These are phyloP conservation scores for Exophiala oligosperma DNA, from an alignment of 2,329 filamentous ascomycete species.

Conservation along the genomic window DNA sequence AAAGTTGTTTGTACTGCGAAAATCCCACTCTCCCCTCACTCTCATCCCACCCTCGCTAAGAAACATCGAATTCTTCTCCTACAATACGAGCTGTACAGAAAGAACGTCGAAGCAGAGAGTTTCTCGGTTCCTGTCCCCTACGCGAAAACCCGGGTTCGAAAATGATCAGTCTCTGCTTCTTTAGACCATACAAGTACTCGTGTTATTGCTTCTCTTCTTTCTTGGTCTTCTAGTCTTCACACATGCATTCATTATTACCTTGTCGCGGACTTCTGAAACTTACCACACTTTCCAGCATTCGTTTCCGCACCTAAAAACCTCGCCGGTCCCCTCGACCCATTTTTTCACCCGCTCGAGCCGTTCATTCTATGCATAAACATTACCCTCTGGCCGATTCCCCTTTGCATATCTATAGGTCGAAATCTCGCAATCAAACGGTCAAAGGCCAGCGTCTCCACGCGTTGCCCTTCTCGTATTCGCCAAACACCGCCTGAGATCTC, in stretches of 20 bases:
- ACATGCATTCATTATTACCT: no score
- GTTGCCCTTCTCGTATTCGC: background rate
- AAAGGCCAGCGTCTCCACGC: background rate
- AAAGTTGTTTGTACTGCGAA: no score
- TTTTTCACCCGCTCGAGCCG: background rate
- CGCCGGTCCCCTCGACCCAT: constrained; percentile 1
- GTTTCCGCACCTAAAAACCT: background rate
- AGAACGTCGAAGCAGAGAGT: no score
- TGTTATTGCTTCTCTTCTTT: background rate
- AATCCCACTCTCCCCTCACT: background rate
- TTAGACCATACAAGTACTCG: background rate
- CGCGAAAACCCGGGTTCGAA: background rate
- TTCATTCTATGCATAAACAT: constrained; percentile 1
- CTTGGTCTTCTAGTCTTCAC: no score
- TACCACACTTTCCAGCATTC: background rate
- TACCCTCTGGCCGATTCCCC: background rate
- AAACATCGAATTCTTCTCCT: background rate
- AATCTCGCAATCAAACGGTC: background rate
- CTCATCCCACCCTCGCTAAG: background rate
- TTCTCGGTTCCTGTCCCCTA: background rate
- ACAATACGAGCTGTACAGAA: no score
- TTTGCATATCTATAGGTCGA: background rate
- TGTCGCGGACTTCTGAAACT: no score
- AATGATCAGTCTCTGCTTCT: background rate
- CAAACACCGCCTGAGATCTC: background rate